Evolutionary conservation across 1,139 yeast species (phyloP).

Genomic region (Taiozyma sp.): DNA sequence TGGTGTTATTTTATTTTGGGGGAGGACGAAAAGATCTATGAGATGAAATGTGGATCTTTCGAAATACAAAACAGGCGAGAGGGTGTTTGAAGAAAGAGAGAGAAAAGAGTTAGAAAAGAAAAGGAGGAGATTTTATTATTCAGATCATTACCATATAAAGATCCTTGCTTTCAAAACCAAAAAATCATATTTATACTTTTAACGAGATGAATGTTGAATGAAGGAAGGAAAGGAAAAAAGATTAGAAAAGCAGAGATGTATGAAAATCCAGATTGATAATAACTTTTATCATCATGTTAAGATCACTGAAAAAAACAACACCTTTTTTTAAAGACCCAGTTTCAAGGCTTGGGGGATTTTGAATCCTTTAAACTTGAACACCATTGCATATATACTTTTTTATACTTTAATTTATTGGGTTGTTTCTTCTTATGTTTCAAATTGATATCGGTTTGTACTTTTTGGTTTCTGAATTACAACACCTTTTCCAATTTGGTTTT

Average conservation of each 20-base stretch:
- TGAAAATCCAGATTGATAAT: background rate
- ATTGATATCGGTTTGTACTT: background rate
- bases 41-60: background rate
- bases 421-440: background rate
- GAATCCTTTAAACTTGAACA: background rate
- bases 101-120: background rate
- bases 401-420: background rate
- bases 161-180: background rate
- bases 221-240: background rate
- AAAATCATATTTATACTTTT: background rate
- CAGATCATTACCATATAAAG: background rate
- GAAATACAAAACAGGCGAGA: background rate
- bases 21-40: background rate
- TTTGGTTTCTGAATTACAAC: background rate
- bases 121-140: background rate
- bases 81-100: background rate
- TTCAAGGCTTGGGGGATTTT: background rate
- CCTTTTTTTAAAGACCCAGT: background rate
- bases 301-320: background rate
- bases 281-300: background rate
- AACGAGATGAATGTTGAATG: background rate
- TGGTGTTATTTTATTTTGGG: background rate
- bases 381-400: background rate
- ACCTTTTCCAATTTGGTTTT: background rate
- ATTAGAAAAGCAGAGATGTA: background rate